Percentiles rank a stretch among this genome's conserved stretches.
These are phyloP conservation scores for Globisporangium echinulatum DNA, from an alignment of 352 stramenopile species.

Conservation along the genomic window DNA sequence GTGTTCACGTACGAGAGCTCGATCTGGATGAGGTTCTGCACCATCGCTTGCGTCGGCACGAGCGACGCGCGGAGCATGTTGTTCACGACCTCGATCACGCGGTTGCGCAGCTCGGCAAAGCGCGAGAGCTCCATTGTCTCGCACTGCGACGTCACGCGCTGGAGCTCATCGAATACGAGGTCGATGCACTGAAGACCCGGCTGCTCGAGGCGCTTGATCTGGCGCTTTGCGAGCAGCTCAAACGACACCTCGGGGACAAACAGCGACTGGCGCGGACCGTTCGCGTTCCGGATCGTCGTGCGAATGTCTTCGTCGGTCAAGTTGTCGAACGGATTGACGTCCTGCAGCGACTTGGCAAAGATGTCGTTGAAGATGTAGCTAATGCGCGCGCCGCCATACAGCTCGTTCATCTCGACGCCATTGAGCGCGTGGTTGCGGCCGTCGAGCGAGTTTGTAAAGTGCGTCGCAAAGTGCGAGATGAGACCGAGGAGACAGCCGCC, in stretches of 20 bases:
- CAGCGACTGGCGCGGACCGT: slow-evolving; percentile 94
- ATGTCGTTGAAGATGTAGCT: slow-evolving; percentile 99
- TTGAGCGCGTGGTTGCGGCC: slow-evolving; percentile 79
- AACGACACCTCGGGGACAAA: slow-evolving; percentile 99
- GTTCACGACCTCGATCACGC: slow-evolving; percentile 94
- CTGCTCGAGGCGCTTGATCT: slow-evolving; percentile 96
- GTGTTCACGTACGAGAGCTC: slow-evolving; percentile 99
- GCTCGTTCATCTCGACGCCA: slow-evolving; percentile 80
- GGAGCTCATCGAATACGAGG: slow-evolving; percentile 98
- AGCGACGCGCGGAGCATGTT: slow-evolving; percentile 79
- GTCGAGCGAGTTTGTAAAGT: slow-evolving; percentile 89
- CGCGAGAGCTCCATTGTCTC: slow-evolving; percentile 94
- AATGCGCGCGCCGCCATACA: slow-evolving; percentile 97
- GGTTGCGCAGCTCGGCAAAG: slow-evolving; percentile 94
- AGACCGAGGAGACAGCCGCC: slow-evolving; percentile 93
- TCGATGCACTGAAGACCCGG: slow-evolving; percentile 97
- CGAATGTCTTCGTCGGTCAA: slow-evolving; percentile 98
- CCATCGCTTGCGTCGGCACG: slow-evolving; percentile 88
- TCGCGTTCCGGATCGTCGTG: slow-evolving; percentile 98
- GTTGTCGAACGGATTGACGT: slow-evolving; percentile 95
- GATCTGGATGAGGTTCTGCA: slow-evolving; percentile 98
- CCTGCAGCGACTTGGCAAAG: slow-evolving; percentile 83
- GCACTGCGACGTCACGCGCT: slow-evolving; percentile 92
- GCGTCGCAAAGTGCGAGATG: slow-evolving; percentile 88
- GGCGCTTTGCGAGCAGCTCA: slow-evolving; percentile 95